Conservation (phyloP, 495 filamentous ascomycete genomes). For the Aspergillus cavernicola region DNA sequence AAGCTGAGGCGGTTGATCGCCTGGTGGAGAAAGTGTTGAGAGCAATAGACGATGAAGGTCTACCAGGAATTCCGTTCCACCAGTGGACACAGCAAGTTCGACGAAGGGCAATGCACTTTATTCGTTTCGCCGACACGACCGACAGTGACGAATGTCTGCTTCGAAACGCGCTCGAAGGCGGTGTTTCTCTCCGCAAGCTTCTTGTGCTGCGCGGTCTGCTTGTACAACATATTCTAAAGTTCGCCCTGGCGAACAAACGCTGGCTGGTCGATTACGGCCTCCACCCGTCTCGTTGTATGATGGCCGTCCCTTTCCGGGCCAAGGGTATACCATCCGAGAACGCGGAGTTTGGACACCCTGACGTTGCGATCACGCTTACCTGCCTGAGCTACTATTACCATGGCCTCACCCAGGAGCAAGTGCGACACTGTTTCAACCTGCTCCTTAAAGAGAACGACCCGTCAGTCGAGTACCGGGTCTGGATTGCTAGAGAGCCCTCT, state of each 20-base stretch:
- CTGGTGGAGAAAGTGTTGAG: not conserved
- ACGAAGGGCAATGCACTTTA: not conserved
- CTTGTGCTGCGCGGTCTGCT: conserved; percentile 60
- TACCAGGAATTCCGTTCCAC: not conserved
- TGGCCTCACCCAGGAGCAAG: conserved; percentile 52
- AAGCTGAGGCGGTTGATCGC: not conserved
- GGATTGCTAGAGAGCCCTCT: conserved; percentile 32
- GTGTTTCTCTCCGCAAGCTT: conserved; percentile 26
- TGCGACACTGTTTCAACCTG: conserved; percentile 44
- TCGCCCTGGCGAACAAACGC: conserved; percentile 54
- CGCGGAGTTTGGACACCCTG: conserved; percentile 72
- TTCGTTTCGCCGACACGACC: not conserved
- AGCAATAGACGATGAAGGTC: not conserved
- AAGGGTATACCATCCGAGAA: conserved; percentile 61
- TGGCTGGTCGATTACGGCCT: conserved; percentile 51
- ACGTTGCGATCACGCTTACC: conserved; percentile 63
- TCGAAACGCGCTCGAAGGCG: not conserved
- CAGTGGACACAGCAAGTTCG: not conserved
- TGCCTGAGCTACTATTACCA: conserved; percentile 66
- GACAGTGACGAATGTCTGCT: not conserved
- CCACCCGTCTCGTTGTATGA: conserved; percentile 22
- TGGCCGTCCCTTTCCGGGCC: conserved; percentile 58
- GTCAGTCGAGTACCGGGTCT: conserved; percentile 48
- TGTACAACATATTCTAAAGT: conserved; percentile 50
- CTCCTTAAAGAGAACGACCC: conserved; percentile 55